Evolutionary conservation across 805 yeast species (phyloP).

Genomic region (Candida piceae): DNA sequence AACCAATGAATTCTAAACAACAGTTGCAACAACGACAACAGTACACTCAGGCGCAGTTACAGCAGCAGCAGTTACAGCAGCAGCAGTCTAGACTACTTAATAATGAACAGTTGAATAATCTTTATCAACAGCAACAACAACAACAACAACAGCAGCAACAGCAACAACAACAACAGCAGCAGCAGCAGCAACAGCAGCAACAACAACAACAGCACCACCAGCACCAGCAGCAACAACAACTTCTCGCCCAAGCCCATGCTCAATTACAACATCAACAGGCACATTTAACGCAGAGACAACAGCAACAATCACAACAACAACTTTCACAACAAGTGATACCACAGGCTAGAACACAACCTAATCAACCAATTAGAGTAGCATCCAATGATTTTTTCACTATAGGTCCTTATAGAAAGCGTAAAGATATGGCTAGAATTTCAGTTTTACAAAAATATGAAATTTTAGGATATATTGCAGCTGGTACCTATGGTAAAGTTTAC

Average conservation of each 20-base stretch:
- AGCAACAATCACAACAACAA: conserved; percentile 14
- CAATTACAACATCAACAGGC: conserved; percentile 6
- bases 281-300: conserved; percentile 19
- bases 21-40: not conserved
- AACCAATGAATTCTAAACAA: not conserved
- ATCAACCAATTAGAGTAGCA: conserved; percentile 47
- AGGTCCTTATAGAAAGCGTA: conserved; percentile 55
- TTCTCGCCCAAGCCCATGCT: conserved; percentile 6
- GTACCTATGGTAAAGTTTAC: conserved; percentile 94
- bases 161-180: conserved; percentile 6
- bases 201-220: conserved; percentile 9
- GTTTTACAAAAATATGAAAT: conserved; percentile 85
- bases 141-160: conserved; percentile 3
- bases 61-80: not conserved
- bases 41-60: not conserved
- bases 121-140: conserved; percentile 7
- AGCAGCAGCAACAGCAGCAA: conserved; percentile 7
- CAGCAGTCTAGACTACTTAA: conserved; percentile 1
- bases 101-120: conserved; percentile 3
- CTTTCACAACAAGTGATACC: conserved; percentile 1
- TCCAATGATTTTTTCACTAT: conserved; percentile 49
- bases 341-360: conserved; percentile 2
- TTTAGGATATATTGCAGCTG: conserved; percentile 95
- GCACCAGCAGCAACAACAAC: conserved; percentile 6
- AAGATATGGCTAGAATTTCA: conserved; percentile 61